Percentiles rank a stretch among this genome's conserved stretches.
Conservation (phyloP, 164 flowering plant genomes). For the Aristolochia californica region DNA sequence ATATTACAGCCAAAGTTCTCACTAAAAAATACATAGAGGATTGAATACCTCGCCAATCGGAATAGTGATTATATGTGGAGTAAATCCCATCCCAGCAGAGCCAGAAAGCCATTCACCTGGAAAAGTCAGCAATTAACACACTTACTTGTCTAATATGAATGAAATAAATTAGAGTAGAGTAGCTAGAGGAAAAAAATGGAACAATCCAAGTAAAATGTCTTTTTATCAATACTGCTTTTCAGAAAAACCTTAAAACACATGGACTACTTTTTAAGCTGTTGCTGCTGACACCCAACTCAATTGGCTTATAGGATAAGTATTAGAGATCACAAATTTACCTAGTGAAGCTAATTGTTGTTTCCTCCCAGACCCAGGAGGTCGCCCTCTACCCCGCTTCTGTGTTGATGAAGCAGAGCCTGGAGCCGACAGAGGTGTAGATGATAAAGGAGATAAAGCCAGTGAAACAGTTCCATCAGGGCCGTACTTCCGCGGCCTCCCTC, state of each 20-base stretch:
- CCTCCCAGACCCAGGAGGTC: conserved; percentile 84
- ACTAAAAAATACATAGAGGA: background rate
- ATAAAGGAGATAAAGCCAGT: conserved; percentile 43
- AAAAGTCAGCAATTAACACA: conserved; percentile 12
- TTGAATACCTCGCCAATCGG: conserved; percentile 73
- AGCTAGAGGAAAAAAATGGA: background rate
- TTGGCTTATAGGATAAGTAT: too few relatives aligned
- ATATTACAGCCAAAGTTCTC: too few relatives aligned
- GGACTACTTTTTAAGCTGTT: too few relatives aligned
- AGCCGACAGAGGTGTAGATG: conserved; percentile 20
- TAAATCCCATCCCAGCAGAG: conserved; percentile 79
- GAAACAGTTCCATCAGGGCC: conserved; percentile 64
- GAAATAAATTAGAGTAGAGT: background rate
- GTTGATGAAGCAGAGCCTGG: conserved; percentile 13
- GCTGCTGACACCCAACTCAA: too few relatives aligned
- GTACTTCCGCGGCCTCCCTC: conserved; percentile 90
- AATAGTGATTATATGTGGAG: conserved; percentile 74
- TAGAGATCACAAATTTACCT: conserved; percentile 28
- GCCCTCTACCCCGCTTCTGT: conserved; percentile 81
- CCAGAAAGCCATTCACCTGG: conserved; percentile 67
- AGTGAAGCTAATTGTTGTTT: conserved; percentile 73
- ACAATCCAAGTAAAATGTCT: background rate
- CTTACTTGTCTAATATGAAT: background rate
- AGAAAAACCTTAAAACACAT: too few relatives aligned
- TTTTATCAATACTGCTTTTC: too few relatives aligned